Evolutionary conservation across 345 rosid genomes (phyloP).

Genomic region (Excoecaria agallocha): DNA sequence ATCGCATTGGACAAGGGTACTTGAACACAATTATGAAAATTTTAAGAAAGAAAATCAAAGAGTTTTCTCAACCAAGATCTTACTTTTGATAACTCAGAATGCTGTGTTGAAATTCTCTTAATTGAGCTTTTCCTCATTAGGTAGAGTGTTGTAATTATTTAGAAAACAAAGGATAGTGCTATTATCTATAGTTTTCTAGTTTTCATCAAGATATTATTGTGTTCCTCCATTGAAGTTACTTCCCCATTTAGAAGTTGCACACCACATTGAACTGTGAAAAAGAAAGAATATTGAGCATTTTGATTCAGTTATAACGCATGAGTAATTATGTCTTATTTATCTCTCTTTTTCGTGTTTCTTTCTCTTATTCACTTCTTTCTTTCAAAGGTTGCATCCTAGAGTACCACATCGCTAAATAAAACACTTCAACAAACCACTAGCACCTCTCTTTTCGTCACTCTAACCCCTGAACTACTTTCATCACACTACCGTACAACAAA

Average conservation of each 20-base stretch:
- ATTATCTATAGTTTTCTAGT: neutral
- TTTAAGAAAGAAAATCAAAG: neutral
- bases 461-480: neutral
- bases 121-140: neutral
- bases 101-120: neutral
- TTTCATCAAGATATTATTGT: neutral
- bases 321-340: neutral
- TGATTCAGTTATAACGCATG: neutral
- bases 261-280: neutral
- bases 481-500: neutral
- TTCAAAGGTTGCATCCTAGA: neutral
- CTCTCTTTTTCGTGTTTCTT: neutral
- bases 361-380: neutral
- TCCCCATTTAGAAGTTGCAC: neutral
- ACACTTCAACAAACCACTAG: neutral
- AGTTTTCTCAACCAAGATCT: neutral
- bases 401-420: neutral
- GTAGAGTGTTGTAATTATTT: neutral
- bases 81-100: neutral
- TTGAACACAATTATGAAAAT: neutral
- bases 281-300: neutral
- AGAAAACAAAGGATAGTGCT: neutral
- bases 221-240: neutral
- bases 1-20: neutral
- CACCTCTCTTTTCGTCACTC: neutral